These are phyloP conservation scores for Metarhizium anisopliae DNA, from an alignment of 2,329 filamentous ascomycete species.

Conservation along the genomic window DNA sequence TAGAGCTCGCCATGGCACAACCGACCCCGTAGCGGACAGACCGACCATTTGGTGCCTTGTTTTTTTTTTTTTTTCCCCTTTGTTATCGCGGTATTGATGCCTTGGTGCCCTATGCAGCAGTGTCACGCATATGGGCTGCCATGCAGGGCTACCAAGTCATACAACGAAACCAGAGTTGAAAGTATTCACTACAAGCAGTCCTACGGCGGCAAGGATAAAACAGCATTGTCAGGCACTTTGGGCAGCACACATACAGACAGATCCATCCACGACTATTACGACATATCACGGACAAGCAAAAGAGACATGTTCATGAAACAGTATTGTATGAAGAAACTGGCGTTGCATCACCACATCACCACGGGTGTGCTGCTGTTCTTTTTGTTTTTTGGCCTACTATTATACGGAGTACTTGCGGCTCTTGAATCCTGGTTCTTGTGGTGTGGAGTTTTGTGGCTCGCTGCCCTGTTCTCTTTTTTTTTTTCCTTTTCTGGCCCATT, in stretches of 20 bases:
- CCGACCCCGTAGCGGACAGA: conserved; percentile 10
- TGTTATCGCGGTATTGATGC: not conserved
- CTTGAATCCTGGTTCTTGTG: not conserved
- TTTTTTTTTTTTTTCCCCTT: too few relatives aligned
- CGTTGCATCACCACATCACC: conserved; percentile 1
- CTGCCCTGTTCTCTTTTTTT: conserved; percentile 5
- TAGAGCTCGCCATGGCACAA: conserved; percentile 46
- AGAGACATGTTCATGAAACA: conserved; percentile 12
- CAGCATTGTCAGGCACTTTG: conserved; percentile 1
- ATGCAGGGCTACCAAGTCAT: not conserved
- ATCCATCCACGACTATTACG: conserved; percentile 2
- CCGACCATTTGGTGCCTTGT: too few relatives aligned
- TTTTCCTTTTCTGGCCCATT: conserved; percentile 1
- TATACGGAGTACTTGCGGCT: not conserved
- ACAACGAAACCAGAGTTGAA: not conserved
- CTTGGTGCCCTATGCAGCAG: not conserved
- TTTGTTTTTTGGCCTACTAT: not conserved
- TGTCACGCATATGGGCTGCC: not conserved
- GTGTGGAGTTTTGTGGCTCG: conserved; percentile 12
- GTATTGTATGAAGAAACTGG: conserved; percentile 16
- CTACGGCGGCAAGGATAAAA: conserved; percentile 1
- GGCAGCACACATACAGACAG: not conserved
- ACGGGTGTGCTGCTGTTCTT: not conserved
- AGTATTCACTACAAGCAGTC: not conserved
- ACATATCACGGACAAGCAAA: conserved; percentile 1